These are phyloP conservation scores for Blastocystis sp. DNA, from an alignment of 352 stramenopile species.

Conservation along the genomic window DNA sequence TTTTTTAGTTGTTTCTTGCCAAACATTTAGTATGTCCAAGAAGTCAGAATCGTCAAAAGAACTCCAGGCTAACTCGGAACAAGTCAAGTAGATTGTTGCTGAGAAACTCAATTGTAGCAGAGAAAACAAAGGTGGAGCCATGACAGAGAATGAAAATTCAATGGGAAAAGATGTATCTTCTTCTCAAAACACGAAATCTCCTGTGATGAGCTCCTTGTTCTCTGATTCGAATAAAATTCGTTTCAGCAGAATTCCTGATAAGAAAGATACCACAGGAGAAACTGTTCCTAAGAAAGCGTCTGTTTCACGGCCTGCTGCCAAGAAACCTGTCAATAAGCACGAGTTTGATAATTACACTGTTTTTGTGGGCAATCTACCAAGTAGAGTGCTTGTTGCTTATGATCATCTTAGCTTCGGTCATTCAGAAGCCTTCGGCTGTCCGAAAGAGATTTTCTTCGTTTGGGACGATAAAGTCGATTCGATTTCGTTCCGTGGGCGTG, in stretches of 20 bases:
- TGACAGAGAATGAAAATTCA: no score
- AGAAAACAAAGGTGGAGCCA: no score
- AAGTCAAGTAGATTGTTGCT: no score
- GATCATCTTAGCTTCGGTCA: neutral
- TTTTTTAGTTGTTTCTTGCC: no score
- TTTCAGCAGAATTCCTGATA: neutral
- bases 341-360: neutral
- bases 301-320: neutral
- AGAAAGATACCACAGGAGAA: neutral
- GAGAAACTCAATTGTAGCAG: no score
- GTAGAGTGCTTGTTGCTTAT: neutral
- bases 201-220: neutral
- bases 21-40: no score
- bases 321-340: slow-evolving; percentile 23
- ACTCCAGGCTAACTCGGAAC: no score
- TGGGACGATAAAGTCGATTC: neutral
- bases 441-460: slow-evolving; percentile 43
- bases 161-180: neutral
- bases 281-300: neutral
- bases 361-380: slow-evolving; percentile 34
- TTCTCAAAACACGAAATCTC: neutral
- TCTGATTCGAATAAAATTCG: slow-evolving; percentile 1
- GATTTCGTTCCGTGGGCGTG: slow-evolving; percentile 24
- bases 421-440: neutral
- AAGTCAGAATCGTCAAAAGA: no score